Conservation (phyloP, 2,329 filamentous ascomycete genomes). For the Macroventuria anomochaeta region DNA sequence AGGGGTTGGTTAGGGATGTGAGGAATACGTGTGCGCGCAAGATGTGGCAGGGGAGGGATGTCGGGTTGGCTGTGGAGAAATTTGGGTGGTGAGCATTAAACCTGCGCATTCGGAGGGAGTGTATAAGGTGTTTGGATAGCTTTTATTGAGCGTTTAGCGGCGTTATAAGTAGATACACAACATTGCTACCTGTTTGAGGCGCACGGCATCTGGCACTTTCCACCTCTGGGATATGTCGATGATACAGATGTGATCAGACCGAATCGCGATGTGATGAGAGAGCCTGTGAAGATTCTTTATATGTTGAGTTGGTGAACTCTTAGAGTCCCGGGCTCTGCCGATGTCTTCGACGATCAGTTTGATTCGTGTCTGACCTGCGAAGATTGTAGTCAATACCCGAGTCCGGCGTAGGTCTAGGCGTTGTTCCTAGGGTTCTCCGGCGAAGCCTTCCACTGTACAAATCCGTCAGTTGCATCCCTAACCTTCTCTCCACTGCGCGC, state of each 20-base stretch:
- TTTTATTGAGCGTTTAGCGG: constrained; percentile 8
- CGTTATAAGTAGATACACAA: not conserved
- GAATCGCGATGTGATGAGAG: not conserved
- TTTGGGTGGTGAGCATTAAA: constrained; percentile 62
- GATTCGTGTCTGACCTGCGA: not conserved
- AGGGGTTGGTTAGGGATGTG: constrained; percentile 66
- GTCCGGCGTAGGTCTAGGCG: not conserved
- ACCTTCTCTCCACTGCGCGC: not conserved
- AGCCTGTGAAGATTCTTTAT: not conserved
- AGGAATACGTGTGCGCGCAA: constrained; percentile 63
- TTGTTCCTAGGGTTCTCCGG: constrained; percentile 47
- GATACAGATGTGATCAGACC: not conserved
- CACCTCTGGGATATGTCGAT: not conserved
- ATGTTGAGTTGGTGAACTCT: not conserved
- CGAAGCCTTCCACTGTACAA: constrained; percentile 43
- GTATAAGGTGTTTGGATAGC: not conserved
- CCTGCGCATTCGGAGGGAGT: not conserved
- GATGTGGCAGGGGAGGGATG: constrained; percentile 56
- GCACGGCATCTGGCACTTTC: not conserved
- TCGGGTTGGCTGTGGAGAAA: constrained; percentile 68
- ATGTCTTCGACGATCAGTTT: not conserved
- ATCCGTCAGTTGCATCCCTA: constrained; percentile 19
- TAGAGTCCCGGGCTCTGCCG: not conserved
- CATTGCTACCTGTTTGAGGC: not conserved
- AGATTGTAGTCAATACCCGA: not conserved